Conservation (phyloP, 2,329 filamentous ascomycete species). For the Dactylellina cionopaga region DNA sequence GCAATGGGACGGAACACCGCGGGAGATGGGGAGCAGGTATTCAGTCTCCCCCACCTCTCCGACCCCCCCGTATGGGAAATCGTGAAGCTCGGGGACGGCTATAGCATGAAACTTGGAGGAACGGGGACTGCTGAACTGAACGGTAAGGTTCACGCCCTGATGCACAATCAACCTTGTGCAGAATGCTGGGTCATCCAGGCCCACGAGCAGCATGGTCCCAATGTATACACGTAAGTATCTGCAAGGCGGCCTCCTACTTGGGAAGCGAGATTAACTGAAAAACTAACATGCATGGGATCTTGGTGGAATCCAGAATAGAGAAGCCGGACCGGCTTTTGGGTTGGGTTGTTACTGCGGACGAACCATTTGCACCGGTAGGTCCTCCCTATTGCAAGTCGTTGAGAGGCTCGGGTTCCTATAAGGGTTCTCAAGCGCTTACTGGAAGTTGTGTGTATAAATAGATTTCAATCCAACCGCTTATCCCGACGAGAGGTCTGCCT, state of each 20-base stretch:
- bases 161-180: background rate
- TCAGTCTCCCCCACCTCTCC: conserved; percentile 20
- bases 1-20: conserved; percentile 17
- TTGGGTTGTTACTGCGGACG: conserved; percentile 19
- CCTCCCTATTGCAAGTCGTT: background rate
- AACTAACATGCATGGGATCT: background rate
- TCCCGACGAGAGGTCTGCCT: conserved; percentile 12
- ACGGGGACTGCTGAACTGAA: conserved; percentile 20
- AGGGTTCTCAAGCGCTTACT: too few species aligned
- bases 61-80: conserved; percentile 21
- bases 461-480: conserved; percentile 17
- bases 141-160: conserved; percentile 23
- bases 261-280: too few species aligned
- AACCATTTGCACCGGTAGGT: conserved; percentile 29
- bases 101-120: conserved; percentile 6
- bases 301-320: conserved; percentile 13
- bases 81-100: conserved; percentile 19
- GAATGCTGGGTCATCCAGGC: conserved; percentile 28
- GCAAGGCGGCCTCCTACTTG: too few species aligned
- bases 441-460: background rate
- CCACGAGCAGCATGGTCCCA: conserved; percentile 17
- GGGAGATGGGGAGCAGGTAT: conserved; percentile 22
- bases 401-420: too few species aligned
- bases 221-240: conserved; percentile 33
- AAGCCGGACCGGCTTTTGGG: conserved; percentile 7